Evolutionary conservation across 2,329 filamentous ascomycete genomes (phyloP).

Genomic region (Whalleya microplaca): DNA sequence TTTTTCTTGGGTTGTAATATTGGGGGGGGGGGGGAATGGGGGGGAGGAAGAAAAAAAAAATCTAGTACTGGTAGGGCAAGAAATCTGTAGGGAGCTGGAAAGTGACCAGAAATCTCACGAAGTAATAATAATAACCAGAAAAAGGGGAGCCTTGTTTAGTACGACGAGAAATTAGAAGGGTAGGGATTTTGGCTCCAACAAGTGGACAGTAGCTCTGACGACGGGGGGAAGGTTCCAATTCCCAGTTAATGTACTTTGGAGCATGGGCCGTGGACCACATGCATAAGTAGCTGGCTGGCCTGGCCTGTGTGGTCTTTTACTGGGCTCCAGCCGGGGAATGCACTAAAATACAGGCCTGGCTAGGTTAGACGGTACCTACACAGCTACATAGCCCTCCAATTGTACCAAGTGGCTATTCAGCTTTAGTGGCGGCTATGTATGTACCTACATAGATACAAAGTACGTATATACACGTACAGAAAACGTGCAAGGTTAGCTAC

Average conservation of each 20-base stretch:
- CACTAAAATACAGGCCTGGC: neutral
- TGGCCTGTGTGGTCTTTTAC: slow-evolving; percentile 20
- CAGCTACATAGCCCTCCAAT: neutral
- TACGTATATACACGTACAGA: no score
- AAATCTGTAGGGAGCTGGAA: slow-evolving; percentile 24
- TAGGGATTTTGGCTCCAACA: slow-evolving; percentile 30
- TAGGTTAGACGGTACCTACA: neutral
- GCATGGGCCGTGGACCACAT: slow-evolving; percentile 11
- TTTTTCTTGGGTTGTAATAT: slow-evolving; percentile 24
- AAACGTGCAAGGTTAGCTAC: no score
- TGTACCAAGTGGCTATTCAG: slow-evolving; percentile 3
- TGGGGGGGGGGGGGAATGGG: slow-evolving; percentile 8
- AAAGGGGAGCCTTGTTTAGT: slow-evolving; percentile 40
- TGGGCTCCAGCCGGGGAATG: neutral
- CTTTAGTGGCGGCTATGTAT: slow-evolving; percentile 18
- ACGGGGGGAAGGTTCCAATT: slow-evolving; percentile 27
- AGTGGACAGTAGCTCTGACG: slow-evolving; percentile 31
- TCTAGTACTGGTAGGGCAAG: slow-evolving; percentile 25
- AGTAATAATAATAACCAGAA: slow-evolving; percentile 37
- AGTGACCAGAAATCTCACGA: slow-evolving; percentile 31
- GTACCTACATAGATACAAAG: slow-evolving; percentile 2
- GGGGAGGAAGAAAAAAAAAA: slow-evolving; percentile 2
- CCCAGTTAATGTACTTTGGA: slow-evolving; percentile 16
- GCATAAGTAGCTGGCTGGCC: slow-evolving; percentile 5
- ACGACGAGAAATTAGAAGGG: slow-evolving; percentile 37